Percentiles rank a stretch among this genome's conserved stretches.
These are phyloP conservation scores for Solanum gracilifrons DNA, from an alignment of 257 asterid species.

Conservation along the genomic window DNA sequence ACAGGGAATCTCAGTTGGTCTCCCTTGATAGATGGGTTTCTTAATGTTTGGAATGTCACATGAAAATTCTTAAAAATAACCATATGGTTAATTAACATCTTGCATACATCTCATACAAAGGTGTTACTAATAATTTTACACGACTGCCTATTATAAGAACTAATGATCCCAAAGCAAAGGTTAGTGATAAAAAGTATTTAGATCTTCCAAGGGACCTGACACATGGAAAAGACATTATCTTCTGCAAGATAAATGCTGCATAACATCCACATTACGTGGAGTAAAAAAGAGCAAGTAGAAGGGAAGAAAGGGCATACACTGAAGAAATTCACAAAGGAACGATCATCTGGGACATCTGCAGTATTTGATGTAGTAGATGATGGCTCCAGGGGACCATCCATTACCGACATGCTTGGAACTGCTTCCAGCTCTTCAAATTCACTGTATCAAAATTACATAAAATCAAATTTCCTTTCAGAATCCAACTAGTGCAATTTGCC, in stretches of 20 bases:
- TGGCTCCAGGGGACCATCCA: constrained; percentile 87
- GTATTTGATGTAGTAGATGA: constrained; percentile 37
- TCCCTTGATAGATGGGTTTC: not conserved
- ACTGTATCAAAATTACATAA: constrained; percentile 26
- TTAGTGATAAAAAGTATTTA: not conserved
- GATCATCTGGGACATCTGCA: constrained; percentile 62
- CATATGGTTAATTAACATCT: not conserved
- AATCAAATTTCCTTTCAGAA: not conserved
- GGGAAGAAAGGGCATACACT: constrained; percentile 34
- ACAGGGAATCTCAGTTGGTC: not conserved
- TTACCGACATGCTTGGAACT: constrained; percentile 65
- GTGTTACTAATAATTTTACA: not conserved
- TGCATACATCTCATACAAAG: not conserved
- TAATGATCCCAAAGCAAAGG: not conserved
- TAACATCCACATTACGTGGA: not conserved
- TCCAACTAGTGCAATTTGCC: not conserved
- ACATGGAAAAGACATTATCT: not conserved
- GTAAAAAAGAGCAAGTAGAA: too few relatives aligned
- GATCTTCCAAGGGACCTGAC: not conserved
- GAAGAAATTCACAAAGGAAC: constrained; percentile 71
- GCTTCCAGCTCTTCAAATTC: constrained; percentile 92
- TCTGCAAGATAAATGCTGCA: not conserved
- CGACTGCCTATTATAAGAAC: not conserved
- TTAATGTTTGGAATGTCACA: not conserved
- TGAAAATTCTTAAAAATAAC: not conserved